Base-by-base conservation (phyloP, 352 stramenopile genomes). In the Saprolegnia parasitica region DNA sequence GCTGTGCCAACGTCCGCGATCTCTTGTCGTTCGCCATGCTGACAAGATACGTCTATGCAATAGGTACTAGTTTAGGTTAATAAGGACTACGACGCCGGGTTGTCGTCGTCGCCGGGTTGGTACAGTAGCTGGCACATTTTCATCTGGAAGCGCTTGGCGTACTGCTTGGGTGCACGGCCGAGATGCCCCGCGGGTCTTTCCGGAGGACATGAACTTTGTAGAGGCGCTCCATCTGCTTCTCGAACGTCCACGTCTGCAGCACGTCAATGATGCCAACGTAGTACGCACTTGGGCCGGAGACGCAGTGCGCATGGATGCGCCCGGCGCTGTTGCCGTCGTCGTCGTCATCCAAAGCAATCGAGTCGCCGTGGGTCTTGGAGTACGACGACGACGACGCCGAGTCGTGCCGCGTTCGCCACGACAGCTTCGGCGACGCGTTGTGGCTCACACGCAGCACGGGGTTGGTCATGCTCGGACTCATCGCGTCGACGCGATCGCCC, bases 231-330 rank as follows among this genome's bases (percentile, higher is more conserved):
- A 77, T 60, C 46, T 88, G 81, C 67, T 97, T 97, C 0, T 70
- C 42, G 0, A 93, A 65, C 6, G 86, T 96, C 87, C 87, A 97
- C 66, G 87, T 77, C 76, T 97, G 90, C 50, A 97, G 72, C 15
- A 97, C 89, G 64, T 97, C 90, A 1, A 97, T 92, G 5, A 97
- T 73, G 0, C 90, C 90, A 56, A 97, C 86, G 81, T 95, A 96
- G 65, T 96, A 97, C 62, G 81, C 82, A 67, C 87, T 93, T 20
- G 89, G 87, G 0, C 87, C 88, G 0, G 87, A 91, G 2, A 95
- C 85, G 58, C 90, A 84, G 66, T 93, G 80, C 49, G 85, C 87
- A 39, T 80, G 72, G 54, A 91, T 91, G 21, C 80, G 76, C 63
- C 91, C 82, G 39, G 46, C 56, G 5, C 26, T 15, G 46, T 47